Evolutionary conservation across 345 rosid species (phyloP).

Genomic region (Pugionium cornutum): DNA sequence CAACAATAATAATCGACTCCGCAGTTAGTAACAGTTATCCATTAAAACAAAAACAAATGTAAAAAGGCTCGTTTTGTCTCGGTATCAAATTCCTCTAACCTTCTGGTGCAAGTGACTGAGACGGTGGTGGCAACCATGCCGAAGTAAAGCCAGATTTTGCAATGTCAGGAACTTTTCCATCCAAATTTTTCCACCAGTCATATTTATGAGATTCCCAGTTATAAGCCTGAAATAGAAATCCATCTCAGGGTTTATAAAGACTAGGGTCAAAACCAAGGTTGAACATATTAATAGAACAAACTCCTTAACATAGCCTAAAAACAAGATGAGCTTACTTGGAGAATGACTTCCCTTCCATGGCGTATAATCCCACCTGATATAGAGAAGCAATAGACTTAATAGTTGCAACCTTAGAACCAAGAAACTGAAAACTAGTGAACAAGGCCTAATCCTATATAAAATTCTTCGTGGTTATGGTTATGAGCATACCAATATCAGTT

Average conservation of each 20-base stretch:
- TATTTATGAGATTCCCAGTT: constrained; percentile 94
- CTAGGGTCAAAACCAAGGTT: constrained; percentile 4
- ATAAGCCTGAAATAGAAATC: constrained; percentile 53
- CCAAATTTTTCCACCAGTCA: constrained; percentile 90
- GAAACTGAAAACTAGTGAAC: constrained; percentile 15
- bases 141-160: constrained; percentile 89
- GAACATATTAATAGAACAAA: not conserved
- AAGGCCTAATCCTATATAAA: not conserved
- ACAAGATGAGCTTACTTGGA: constrained; percentile 56
- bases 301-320: not conserved
- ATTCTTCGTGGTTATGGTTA: not conserved
- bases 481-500: constrained; percentile 58
- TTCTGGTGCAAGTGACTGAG: constrained; percentile 77
- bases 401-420: not conserved
- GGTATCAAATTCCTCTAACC: constrained; percentile 45
- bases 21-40: not conserved
- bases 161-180: constrained; percentile 62
- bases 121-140: constrained; percentile 85
- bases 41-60: not conserved
- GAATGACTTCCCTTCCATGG: constrained; percentile 74
- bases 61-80: constrained; percentile 1
- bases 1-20: not conserved
- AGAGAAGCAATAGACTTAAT: constrained; percentile 14
- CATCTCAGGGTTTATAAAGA: constrained; percentile 17
- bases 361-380: constrained; percentile 56